Conservation (phyloP, 1,284 basidiomycete species). For the Rhodotorula sp. region DNA sequence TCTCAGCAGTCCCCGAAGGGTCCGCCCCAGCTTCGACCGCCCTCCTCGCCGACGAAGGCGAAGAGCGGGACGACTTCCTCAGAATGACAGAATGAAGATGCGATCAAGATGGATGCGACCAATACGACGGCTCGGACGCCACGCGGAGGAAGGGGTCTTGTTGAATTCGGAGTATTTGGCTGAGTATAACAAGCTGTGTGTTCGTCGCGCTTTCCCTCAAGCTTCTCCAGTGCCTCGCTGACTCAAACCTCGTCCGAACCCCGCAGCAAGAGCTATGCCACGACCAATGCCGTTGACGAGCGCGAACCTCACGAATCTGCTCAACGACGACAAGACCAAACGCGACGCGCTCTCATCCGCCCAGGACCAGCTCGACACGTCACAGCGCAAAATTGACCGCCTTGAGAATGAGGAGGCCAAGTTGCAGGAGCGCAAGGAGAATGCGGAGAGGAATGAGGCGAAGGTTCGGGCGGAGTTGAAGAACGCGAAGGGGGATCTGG, state of each 20-base stretch:
- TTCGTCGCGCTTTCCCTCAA: neutral
- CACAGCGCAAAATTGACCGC: conserved; percentile 61
- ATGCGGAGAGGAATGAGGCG: conserved; percentile 55
- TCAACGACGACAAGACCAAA: conserved; percentile 77
- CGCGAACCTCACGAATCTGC: conserved; percentile 78
- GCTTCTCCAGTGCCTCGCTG: neutral
- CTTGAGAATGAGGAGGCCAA: conserved; percentile 62
- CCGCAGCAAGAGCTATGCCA: conserved; percentile 68
- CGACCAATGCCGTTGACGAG: conserved; percentile 73
- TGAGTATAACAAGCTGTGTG: conserved; percentile 81
- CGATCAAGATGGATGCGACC: too few species aligned
- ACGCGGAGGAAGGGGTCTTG: conserved; percentile 65
- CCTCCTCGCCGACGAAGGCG: too few species aligned
- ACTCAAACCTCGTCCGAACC: neutral
- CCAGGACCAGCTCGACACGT: conserved; percentile 63
- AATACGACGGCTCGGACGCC: too few species aligned
- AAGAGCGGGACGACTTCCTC: too few species aligned
- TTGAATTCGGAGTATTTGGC: conserved; percentile 79
- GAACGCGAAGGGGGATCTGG: conserved; percentile 61
- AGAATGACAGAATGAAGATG: too few species aligned
- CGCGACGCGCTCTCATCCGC: conserved; percentile 60
- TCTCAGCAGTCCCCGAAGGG: too few species aligned
- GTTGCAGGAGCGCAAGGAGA: conserved; percentile 61
- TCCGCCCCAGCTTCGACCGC: too few species aligned
- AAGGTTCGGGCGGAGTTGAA: conserved; percentile 71